Base-by-base conservation (phyloP, 2,329 filamentous ascomycete species). In the Albophoma yamanashiensis region DNA sequence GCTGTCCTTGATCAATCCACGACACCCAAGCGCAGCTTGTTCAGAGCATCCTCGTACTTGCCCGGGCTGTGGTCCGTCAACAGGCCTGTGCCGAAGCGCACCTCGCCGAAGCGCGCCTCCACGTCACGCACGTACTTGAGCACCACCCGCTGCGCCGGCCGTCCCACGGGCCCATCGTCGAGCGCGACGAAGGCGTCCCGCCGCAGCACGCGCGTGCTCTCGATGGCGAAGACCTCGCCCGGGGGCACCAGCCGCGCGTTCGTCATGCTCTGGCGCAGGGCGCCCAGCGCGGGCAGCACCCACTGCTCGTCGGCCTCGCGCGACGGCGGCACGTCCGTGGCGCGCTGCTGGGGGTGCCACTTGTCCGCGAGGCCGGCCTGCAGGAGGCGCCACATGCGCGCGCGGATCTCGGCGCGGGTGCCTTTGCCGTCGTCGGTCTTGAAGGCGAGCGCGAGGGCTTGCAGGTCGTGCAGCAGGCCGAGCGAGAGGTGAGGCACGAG, bases 11-110 rank as follows among this genome's bases (percentile, higher is more conserved):
- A 45, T 63, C 39, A 62, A 55, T 72, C 71, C 57, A 75, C 72
- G 25, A 84, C 77, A 0, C 81, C 82, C 12, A 77, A 64, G 22
- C 74, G 73, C 69, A 92, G 74, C 62, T 83, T 82, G 60, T 83
- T 82, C 65, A 92, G 72, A 61, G 84, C 85, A 61, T 83, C 81
- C 71, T 92, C 89, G 68, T 92, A 92, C 64, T 85, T 79, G 34
- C 83, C 87, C 3, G 89, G 89, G 64, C 84, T 90, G 69, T 92
- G 89, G 69, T 92, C 89, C 61, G 84, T 79, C 72, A 92, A 76
- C 87, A 91, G 90, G 55, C 86, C 85, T 31, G 85, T 82, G 6
- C 85, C 87, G 69, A 92, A 91, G 52, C 81, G 78, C 50, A 91
- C 76, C 73, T 92, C 89, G 36, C 82, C 78, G 70, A 92, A 92